Conservation (phyloP, 2,329 filamentous ascomycete species). For the Alternaria longipes region DNA sequence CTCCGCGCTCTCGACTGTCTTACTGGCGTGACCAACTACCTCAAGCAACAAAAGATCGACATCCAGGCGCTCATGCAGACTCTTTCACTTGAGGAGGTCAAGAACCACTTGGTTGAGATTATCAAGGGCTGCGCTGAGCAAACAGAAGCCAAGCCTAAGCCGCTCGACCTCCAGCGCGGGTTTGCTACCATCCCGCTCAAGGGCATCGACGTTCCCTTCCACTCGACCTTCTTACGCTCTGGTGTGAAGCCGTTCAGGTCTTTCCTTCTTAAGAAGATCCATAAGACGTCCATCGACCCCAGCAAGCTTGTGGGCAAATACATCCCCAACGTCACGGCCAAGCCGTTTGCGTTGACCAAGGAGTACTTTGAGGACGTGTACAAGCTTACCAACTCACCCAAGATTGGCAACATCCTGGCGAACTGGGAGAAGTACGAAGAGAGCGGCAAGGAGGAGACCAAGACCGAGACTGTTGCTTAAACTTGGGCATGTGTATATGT, state of each 20-base stretch:
- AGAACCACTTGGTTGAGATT: conserved; percentile 87
- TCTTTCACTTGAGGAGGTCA: conserved; percentile 87
- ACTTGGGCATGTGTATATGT: not conserved
- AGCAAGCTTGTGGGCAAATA: conserved; percentile 98
- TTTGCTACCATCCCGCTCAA: conserved; percentile 96
- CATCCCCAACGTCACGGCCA: conserved; percentile 97
- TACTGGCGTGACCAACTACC: conserved; percentile 87
- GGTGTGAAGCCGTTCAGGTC: conserved; percentile 99
- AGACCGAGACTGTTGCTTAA: conserved; percentile 33
- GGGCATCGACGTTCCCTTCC: conserved; percentile 98
- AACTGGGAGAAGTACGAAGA: conserved; percentile 70
- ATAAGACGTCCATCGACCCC: conserved; percentile 98
- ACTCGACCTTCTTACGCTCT: conserved; percentile 96
- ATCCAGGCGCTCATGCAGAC: conserved; percentile 91
- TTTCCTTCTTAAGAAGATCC: conserved; percentile 99
- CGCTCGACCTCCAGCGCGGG: conserved; percentile 89
- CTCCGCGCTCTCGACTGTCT: conserved; percentile 72
- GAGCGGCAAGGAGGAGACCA: conserved; percentile 43
- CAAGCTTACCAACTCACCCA: conserved; percentile 81
- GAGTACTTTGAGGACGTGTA: conserved; percentile 99
- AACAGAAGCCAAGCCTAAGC: conserved; percentile 87
- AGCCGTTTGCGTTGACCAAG: conserved; percentile 93
- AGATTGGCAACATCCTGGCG: conserved; percentile 81
- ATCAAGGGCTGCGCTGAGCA: conserved; percentile 87
- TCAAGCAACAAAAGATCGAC: conserved; percentile 97